A percentile compares a stretch with the other conserved stretches of the same genome.
These are phyloP conservation scores for Eutypa lata DNA, from an alignment of 2,329 filamentous ascomycete genomes.

Conservation along the genomic window DNA sequence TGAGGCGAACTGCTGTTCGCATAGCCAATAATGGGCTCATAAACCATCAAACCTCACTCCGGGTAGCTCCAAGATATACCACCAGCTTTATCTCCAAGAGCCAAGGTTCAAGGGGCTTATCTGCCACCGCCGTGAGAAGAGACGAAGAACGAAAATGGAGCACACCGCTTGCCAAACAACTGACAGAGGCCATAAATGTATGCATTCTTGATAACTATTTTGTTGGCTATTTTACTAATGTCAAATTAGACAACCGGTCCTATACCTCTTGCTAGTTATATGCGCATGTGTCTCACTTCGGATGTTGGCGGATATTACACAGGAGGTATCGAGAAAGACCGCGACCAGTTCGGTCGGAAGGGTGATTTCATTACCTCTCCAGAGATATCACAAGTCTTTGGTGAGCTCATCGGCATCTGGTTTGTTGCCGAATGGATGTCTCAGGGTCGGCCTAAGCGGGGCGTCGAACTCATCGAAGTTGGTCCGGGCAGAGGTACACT, in stretches of 20 bases:
- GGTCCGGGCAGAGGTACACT: constrained; percentile 91
- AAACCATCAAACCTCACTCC: constrained; percentile 10
- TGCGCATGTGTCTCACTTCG: constrained; percentile 96
- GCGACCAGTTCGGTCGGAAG: constrained; percentile 86
- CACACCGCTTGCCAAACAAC: constrained; percentile 83
- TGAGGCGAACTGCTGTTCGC: constrained; percentile 21
- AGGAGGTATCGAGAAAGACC: constrained; percentile 60
- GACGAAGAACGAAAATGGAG: constrained; percentile 69
- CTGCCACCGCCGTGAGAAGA: constrained; percentile 21
- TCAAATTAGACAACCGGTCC: constrained; percentile 70
- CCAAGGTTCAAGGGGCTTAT: constrained; percentile 24
- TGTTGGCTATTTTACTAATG: constrained; percentile 22
- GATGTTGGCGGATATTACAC: constrained; percentile 94
- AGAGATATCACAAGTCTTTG: constrained; percentile 96
- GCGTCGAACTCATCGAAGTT: constrained; percentile 88
- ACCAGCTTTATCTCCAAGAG: constrained; percentile 10
- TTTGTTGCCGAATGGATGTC: constrained; percentile 95
- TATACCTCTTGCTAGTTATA: constrained; percentile 87
- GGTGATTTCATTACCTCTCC: constrained; percentile 97
- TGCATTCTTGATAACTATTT: too few species aligned
- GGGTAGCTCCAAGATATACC: constrained; percentile 7
- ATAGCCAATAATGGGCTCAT: constrained; percentile 21
- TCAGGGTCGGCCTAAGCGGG: constrained; percentile 70
- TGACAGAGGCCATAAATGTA: constrained; percentile 85
- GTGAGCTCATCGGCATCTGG: constrained; percentile 92